Percentiles rank a stretch among this genome's conserved stretches.
These are phyloP conservation scores for Saccharomyces cerevisiae DNA, from an alignment of 805 yeast species.

Conservation along the genomic window DNA sequence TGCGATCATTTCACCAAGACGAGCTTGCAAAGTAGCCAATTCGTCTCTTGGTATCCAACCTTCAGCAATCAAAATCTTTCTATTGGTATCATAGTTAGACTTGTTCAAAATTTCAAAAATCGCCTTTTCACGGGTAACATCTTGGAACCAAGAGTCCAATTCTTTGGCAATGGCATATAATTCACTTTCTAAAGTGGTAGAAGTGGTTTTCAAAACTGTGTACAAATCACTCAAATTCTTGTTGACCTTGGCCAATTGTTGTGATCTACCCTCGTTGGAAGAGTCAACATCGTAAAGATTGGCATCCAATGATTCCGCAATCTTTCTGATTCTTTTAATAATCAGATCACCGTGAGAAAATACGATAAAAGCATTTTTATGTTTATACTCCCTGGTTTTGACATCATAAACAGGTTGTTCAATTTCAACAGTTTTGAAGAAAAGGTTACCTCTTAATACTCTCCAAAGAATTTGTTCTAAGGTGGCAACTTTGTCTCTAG, in stretches of 20 bases:
- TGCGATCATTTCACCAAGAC: conserved; percentile 35
- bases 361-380: conserved; percentile 55
- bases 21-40: conserved; percentile 36
- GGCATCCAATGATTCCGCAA: conserved; percentile 63
- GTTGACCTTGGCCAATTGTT: conserved; percentile 33
- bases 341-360: conserved; percentile 64
- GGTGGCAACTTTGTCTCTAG: conserved; percentile 49
- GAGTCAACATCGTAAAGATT: conserved; percentile 50
- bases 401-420: conserved; percentile 49
- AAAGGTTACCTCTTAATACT: conserved; percentile 63
- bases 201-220: conserved; percentile 41
- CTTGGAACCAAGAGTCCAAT: conserved; percentile 50
- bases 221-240: conserved; percentile 40
- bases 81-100: conserved; percentile 59
- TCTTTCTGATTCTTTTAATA: conserved; percentile 50
- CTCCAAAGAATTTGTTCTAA: conserved; percentile 69
- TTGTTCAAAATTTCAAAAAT: conserved; percentile 53
- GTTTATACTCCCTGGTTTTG: conserved; percentile 40
- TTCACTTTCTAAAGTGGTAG: conserved; percentile 53
- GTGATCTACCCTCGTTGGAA: conserved; percentile 31
- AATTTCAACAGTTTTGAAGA: conserved; percentile 50
- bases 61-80: conserved; percentile 61
- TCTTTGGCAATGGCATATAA: conserved; percentile 56
- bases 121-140: conserved; percentile 45
- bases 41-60: conserved; percentile 67